Conservation (phyloP, 805 yeast genomes). For the Yamadazyma ubonensis region DNA sequence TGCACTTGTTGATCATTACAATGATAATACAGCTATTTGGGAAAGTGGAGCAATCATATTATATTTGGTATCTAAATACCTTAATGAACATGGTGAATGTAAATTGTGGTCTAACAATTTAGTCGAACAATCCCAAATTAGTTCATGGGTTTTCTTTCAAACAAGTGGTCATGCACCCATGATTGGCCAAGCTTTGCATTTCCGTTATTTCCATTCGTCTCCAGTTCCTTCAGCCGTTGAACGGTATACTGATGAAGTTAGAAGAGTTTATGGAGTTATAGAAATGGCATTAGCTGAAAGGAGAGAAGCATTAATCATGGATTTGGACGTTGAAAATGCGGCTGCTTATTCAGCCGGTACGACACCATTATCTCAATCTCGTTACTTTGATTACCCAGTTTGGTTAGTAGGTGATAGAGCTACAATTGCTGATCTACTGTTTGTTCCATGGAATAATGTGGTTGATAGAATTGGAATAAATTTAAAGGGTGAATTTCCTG, state of each 20-base stretch:
- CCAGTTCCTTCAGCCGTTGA: slow-evolving; percentile 87
- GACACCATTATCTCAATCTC: slow-evolving; percentile 78
- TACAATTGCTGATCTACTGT: slow-evolving; percentile 85
- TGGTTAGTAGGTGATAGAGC: slow-evolving; percentile 88
- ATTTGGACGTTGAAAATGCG: slow-evolving; percentile 81
- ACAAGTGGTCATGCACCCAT: slow-evolving; percentile 98
- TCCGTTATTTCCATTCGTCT: slow-evolving; percentile 84
- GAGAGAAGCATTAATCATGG: slow-evolving; percentile 87
- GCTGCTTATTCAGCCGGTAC: slow-evolving; percentile 87
- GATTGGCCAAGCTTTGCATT: slow-evolving; percentile 96
- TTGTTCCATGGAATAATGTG: slow-evolving; percentile 96
- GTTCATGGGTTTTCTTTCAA: slow-evolving; percentile 90
- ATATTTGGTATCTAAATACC: slow-evolving; percentile 70
- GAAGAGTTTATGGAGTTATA: slow-evolving; percentile 89
- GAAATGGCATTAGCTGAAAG: slow-evolving; percentile 95
- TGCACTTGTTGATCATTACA: slow-evolving; percentile 84
- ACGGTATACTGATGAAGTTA: slow-evolving; percentile 86
- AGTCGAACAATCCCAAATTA: slow-evolving; percentile 78
- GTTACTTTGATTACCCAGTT: slow-evolving; percentile 88
- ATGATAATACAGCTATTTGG: slow-evolving; percentile 83
- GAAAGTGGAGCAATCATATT: slow-evolving; percentile 91
- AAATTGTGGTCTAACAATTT: slow-evolving; percentile 77
- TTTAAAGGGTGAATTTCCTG: slow-evolving; percentile 85
- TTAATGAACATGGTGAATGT: slow-evolving; percentile 64
- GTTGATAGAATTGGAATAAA: slow-evolving; percentile 91